Conservation (phyloP, 1,139 yeast species). For the Candida frijolesensis region DNA sequence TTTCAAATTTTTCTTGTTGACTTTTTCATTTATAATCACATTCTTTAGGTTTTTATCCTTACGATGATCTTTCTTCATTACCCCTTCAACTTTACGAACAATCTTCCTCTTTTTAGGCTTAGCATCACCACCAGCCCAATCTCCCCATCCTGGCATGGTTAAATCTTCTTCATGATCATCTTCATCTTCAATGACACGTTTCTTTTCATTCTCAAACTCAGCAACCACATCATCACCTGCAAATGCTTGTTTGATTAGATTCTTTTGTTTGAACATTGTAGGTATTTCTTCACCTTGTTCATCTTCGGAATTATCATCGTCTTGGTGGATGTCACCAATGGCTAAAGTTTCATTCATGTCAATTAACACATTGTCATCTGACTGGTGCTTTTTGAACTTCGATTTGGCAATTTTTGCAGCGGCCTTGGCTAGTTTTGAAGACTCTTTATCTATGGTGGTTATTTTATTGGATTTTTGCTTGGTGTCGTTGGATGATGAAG, state of each 20-base stretch:
- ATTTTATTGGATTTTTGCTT: slow-evolving; percentile 55
- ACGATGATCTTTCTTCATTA: slow-evolving; percentile 68
- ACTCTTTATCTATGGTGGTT: slow-evolving; percentile 56
- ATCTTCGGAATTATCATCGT: slow-evolving; percentile 46
- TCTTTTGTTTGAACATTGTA: slow-evolving; percentile 72
- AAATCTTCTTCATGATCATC: slow-evolving; percentile 85
- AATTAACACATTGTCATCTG: slow-evolving; percentile 43
- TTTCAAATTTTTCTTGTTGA: slow-evolving; percentile 79
- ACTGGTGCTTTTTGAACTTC: slow-evolving; percentile 41
- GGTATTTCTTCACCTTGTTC: slow-evolving; percentile 35
- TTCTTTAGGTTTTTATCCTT: slow-evolving; percentile 73
- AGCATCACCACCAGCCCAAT: slow-evolving; percentile 70
- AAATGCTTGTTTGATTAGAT: slow-evolving; percentile 85
- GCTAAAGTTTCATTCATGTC: slow-evolving; percentile 50
- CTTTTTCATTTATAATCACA: slow-evolving; percentile 88
- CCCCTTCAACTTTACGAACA: slow-evolving; percentile 72
- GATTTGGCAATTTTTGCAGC: slow-evolving; percentile 55
- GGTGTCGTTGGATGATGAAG: slow-evolving; percentile 26
- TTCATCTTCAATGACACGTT: slow-evolving; percentile 68
- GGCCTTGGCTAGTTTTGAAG: slow-evolving; percentile 56
- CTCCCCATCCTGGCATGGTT: slow-evolving; percentile 95
- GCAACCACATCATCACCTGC: slow-evolving; percentile 93
- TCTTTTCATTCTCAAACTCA: slow-evolving; percentile 78
- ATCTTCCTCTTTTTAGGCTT: slow-evolving; percentile 64
- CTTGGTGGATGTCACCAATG: slow-evolving; percentile 24